Percentiles rank a stretch among this genome's conserved stretches.
Evolutionary conservation across 2,329 filamentous ascomycete genomes (phyloP).

Genomic region (Fusarium avenaceum): DNA sequence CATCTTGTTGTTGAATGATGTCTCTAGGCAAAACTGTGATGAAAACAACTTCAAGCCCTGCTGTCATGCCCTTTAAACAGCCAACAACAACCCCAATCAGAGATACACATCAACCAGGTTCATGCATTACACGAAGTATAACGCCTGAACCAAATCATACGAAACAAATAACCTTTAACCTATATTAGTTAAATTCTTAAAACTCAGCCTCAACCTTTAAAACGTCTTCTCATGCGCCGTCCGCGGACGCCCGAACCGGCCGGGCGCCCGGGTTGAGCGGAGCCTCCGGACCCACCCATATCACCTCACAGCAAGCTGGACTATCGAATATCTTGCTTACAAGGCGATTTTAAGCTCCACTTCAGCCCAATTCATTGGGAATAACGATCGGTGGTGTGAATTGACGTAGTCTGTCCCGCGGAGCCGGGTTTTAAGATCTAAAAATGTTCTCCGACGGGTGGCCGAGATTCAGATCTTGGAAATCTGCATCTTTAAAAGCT

Average conservation of each 20-base stretch:
- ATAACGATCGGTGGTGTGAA: constrained; percentile 7
- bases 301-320: background rate
- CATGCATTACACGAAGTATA: background rate
- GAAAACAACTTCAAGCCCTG: no score
- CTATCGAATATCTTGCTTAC: background rate
- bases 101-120: background rate
- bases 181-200: background rate
- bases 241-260: constrained; percentile 22
- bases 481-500: constrained; percentile 14
- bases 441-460: constrained; percentile 1
- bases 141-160: background rate
- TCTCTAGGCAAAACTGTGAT: background rate
- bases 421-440: constrained; percentile 3
- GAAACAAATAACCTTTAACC: background rate
- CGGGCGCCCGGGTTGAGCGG: constrained; percentile 4
- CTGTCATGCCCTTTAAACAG: background rate
- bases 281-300: constrained; percentile 12
- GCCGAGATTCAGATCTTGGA: constrained; percentile 8
- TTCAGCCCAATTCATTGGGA: background rate
- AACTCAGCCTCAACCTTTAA: constrained; percentile 14
- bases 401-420: constrained; percentile 22
- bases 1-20: background rate
- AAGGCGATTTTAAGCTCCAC: constrained; percentile 17
- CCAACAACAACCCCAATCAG: background rate
- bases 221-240: background rate